Percentiles rank a stretch among this genome's conserved stretches.
phyloP scores from a whole-genome alignment of 2,329 filamentous ascomycete genomes.

The Alternaria arborescens region DNA sequence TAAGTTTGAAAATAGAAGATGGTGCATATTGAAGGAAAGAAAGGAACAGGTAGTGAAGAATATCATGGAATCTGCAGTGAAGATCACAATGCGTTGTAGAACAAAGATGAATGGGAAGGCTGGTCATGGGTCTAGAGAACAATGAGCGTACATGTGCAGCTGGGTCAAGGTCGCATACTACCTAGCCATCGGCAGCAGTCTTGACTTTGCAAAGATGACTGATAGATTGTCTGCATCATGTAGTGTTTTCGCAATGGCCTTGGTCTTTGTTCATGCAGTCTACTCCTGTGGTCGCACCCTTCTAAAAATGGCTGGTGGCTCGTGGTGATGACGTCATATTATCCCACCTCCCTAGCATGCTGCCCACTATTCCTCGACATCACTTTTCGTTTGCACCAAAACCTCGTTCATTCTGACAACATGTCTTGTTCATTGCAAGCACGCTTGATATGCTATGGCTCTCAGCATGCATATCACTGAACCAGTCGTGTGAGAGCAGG shows the following conservation, averaged over 20 bases:
- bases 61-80: not conserved
- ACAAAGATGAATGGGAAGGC: not conserved
- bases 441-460: not conserved
- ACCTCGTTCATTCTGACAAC: not conserved
- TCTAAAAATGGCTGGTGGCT: not conserved
- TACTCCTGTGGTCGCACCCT: not conserved
- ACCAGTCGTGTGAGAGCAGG: not conserved
- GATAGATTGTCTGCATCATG: not conserved
- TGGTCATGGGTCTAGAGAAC: slow-evolving; percentile 6
- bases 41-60: not conserved
- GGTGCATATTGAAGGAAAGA: slow-evolving; percentile 1
- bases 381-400: not conserved
- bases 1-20: slow-evolving; percentile 10
- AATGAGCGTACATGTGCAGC: slow-evolving; percentile 2
- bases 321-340: not conserved
- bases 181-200: not conserved
- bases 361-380: not conserved
- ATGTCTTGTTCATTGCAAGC: not conserved
- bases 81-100: slow-evolving; percentile 2
- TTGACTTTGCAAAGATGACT: not conserved
- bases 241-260: not conserved
- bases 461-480: not conserved
- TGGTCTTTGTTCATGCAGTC: not conserved
- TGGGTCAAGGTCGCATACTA: not conserved
- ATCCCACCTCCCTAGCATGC: not conserved